Percentiles rank a stretch among this genome's conserved stretches.
phyloP scores from a whole-genome alignment of 2,329 filamentous ascomycete species.

The Ophiocordyceps australis region DNA sequence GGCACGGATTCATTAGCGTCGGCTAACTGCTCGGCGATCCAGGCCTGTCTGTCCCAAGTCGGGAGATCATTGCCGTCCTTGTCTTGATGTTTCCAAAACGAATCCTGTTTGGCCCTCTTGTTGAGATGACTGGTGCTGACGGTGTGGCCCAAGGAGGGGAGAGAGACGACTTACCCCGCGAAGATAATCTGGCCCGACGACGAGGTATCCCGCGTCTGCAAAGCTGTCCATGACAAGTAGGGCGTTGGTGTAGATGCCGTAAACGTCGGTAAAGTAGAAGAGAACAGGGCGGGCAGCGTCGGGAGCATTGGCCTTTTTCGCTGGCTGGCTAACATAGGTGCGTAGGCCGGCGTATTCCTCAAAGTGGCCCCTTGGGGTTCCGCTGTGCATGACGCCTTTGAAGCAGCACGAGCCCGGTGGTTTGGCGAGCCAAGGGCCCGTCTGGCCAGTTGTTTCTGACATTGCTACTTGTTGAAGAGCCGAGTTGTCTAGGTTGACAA shows the following conservation, averaged over 20 bases:
- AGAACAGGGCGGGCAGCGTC: no score
- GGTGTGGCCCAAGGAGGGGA: not conserved
- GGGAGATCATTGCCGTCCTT: slow-evolving; percentile 8
- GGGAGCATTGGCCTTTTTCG: slow-evolving; percentile 17
- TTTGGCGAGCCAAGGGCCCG: slow-evolving; percentile 10
- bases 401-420: slow-evolving; percentile 19
- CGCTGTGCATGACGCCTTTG: slow-evolving; percentile 18
- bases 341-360: slow-evolving; percentile 14
- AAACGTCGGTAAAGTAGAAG: slow-evolving; percentile 26
- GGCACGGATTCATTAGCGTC: slow-evolving; percentile 24
- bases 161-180: slow-evolving; percentile 12
- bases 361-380: slow-evolving; percentile 15
- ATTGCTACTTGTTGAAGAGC: no score
- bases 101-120: no score
- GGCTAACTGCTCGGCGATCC: slow-evolving; percentile 23
- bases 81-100: slow-evolving; percentile 20
- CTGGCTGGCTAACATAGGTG: slow-evolving; percentile 16
- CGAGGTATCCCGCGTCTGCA: slow-evolving; percentile 21
- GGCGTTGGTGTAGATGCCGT: slow-evolving; percentile 22
- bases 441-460: no score
- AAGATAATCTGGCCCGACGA: slow-evolving; percentile 25
- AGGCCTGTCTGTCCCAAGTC: slow-evolving; percentile 27
- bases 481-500: no score
- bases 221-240: slow-evolving; percentile 26
- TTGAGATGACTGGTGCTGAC: no score